phyloP scores from a whole-genome alignment of 768 basidiomycete genomes.

The Omphalotus guepiniiformis region DNA sequence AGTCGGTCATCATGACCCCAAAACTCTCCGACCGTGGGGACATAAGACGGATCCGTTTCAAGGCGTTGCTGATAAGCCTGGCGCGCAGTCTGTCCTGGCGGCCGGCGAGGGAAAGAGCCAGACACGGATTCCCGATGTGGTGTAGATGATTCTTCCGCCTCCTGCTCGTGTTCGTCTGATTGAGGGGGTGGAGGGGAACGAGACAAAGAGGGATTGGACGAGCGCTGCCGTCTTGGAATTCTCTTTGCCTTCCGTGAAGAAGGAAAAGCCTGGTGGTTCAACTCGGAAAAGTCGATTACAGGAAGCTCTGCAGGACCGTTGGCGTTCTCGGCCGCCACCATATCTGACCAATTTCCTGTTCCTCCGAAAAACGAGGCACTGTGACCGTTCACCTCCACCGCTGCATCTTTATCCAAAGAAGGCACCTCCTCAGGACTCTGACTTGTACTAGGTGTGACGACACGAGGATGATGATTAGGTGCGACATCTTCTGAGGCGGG shows the following conservation, averaged over 20 bases:
- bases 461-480: conserved; percentile 44
- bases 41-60: conserved; percentile 81
- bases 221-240: conserved; percentile 27
- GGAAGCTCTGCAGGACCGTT: conserved; percentile 66
- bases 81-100: conserved; percentile 60
- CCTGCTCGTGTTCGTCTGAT: conserved; percentile 18
- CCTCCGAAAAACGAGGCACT: conserved; percentile 50
- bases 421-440: conserved; percentile 49
- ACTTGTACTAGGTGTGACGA: conserved; percentile 65
- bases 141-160: conserved; percentile 19
- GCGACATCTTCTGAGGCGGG: conserved; percentile 61
- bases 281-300: conserved; percentile 77
- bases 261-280: conserved; percentile 36
- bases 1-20: conserved; percentile 95
- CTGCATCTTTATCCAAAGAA: conserved; percentile 25
- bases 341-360: conserved; percentile 72
- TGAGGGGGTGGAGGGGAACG: conserved; percentile 27
- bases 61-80: conserved; percentile 84
- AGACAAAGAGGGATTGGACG: conserved; percentile 25
- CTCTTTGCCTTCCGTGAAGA: conserved; percentile 40
- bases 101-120: conserved; percentile 27
- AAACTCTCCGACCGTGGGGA: conserved; percentile 87
- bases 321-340: conserved; percentile 72
- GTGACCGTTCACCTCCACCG: conserved; percentile 24
- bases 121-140: conserved; percentile 23